Evolutionary conservation across 768 basidiomycete genomes (phyloP), one percentile per base, ranked within the genome.

Genomic region (Nevesoporus exiguus): DNA sequence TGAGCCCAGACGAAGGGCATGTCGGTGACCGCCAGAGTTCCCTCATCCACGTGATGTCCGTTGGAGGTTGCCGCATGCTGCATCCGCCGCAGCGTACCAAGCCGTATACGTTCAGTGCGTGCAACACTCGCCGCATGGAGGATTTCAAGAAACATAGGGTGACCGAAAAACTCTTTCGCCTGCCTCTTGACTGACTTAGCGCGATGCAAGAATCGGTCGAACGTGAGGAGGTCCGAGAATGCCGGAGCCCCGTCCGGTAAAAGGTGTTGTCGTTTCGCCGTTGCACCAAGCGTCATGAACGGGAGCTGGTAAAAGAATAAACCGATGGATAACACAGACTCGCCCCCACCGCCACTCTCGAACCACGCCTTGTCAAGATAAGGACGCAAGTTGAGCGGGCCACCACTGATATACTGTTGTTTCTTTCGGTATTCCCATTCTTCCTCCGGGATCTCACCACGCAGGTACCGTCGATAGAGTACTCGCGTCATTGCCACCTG

Each of bases 401-500:
- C 81, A 5, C 67, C 72, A 10, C 68, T 77, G 22, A 73, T 69
- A 71, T 80, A 76, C 0, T 80, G 80, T 54, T 84, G 74, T 47
- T 63, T 71, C 52, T 71, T 75, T 25, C 82, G 66, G 41, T 74
- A 74, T 21, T 72, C 71, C 83, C 83, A 84, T 62, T 85, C 83
- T 4, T 72, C 73, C 40, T 74, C 63, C 7, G 66, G 63, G 42
- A 85, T 79, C 15, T 79, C 71, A 1, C 82, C 81, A 5, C 70
- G 71, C 13, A 78, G 57, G 55, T 77, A 80, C 31, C 70, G 73
- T 24, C 74, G 71, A 43, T 78, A 76, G 13, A 84, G 72, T 7
- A 83, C 59, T 1, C 83, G 79, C 5, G 82, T 72, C 49, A 80
- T 66, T 0, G 78, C 82, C 10, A 83, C 69, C 61, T 85, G 84